These are phyloP conservation scores for Lachancea mirantina DNA, from an alignment of 805 yeast species.

Conservation along the genomic window DNA sequence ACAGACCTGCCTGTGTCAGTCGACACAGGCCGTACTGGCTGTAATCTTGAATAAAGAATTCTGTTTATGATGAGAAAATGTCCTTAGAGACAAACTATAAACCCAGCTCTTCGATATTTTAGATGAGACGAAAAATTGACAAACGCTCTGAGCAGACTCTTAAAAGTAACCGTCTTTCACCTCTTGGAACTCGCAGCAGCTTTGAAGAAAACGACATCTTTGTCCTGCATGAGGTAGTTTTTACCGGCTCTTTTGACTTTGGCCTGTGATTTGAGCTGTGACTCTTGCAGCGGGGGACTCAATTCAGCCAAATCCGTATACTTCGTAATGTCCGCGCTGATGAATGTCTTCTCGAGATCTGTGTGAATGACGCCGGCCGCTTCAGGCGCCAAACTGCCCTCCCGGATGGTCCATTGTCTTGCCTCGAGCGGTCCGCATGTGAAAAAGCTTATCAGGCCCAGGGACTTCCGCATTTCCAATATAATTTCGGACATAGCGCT, in stretches of 20 bases:
- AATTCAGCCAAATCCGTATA: conserved; percentile 45
- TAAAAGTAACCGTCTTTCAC: conserved; percentile 8
- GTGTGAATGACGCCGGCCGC: conserved; percentile 90
- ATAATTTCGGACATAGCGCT: conserved; percentile 61
- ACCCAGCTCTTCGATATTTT: conserved; percentile 37
- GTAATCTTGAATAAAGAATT: no score
- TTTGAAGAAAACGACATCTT: conserved; percentile 70
- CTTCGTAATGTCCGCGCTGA: conserved; percentile 68
- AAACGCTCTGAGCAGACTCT: conserved; percentile 31
- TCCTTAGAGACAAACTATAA: conserved; percentile 35
- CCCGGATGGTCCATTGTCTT: conserved; percentile 81
- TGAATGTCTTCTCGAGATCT: conserved; percentile 73
- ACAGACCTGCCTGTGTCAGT: no score
- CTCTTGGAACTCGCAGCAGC: conserved; percentile 57
- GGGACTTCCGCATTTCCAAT: conserved; percentile 53
- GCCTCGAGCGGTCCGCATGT: conserved; percentile 85
- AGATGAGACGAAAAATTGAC: conserved; percentile 31
- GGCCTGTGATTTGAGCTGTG: conserved; percentile 23
- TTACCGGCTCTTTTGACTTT: conserved; percentile 47
- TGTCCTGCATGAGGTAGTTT: conserved; percentile 72
- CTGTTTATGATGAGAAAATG: conserved; percentile 34
- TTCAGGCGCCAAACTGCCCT: conserved; percentile 71
- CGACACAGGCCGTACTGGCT: no score
- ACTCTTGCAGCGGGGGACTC: conserved; percentile 21
- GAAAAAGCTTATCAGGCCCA: conserved; percentile 72